Base-by-base conservation (phyloP, 805 yeast genomes). In the Teunomyces gatunensis region DNA sequence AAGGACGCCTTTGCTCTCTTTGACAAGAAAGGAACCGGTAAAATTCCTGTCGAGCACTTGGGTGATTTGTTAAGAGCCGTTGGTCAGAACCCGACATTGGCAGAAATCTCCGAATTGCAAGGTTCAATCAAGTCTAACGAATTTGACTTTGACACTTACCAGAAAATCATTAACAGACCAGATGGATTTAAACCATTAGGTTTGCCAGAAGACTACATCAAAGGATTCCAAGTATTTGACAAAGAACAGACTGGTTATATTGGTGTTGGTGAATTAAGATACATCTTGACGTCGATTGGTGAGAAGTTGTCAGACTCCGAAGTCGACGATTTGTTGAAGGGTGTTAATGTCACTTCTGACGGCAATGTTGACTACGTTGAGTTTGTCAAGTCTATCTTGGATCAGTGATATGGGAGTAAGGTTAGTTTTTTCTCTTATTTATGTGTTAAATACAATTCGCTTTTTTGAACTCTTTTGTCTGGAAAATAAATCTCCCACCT, bases 81-180 rank as follows among this genome's bases (percentile, higher is more conserved):
- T 51, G 99, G 99, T 34, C 98, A 92, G 75, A 94, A 94, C 74
- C 99, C 99, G 54, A 91, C 99, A 3, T 79, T 89, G 60, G 87
- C 91, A 18, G 96, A 90, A 70, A 87, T 90, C 53, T 54, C 73
- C n/a, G 76, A 71, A 48, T 71, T 73, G 52, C 77, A 73, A 58
- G 56, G 59, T 42, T 59, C 69, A 2, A 64, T 73, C 48, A 72
- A 80, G 25, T 54, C 72, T 49, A 61, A 61, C 47, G 84, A 78
- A 52, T 74, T 89, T 55, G 89, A 85, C 60, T 89, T 84, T 55
- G 91, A 84, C 49, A 81, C 89, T 12, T 89, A 87, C 68, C 81
- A 84, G 49, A 79, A 80, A 65, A 78, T 89, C 59, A 83, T 88
- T 56, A 84, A 84, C 68, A 83, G 96, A 69, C 95, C 94, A 37